Evolutionary conservation across 2,329 filamentous ascomycete species (phyloP).

Genomic region (Claviceps purpurea): DNA sequence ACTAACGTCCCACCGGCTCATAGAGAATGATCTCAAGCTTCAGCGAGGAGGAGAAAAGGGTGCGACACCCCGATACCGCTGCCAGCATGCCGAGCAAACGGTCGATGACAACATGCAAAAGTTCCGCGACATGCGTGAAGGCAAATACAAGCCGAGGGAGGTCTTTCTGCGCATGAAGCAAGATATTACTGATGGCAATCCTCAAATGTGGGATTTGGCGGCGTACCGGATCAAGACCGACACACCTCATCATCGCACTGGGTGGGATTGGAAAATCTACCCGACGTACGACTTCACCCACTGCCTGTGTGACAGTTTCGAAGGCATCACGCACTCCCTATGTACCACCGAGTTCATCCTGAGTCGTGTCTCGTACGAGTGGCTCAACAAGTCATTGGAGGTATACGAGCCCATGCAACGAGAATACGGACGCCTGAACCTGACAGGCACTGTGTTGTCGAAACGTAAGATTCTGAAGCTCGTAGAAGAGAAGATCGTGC

Average conservation of each 20-base stretch:
- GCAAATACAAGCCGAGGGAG: conserved; percentile 73
- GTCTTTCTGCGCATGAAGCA: conserved; percentile 91
- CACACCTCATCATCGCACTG: conserved; percentile 63
- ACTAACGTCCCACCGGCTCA: not conserved
- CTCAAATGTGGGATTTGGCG: conserved; percentile 92
- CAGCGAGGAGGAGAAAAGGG: conserved; percentile 69
- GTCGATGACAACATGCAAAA: conserved; percentile 66
- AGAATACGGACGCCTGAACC: conserved; percentile 55
- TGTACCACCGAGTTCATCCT: conserved; percentile 90
- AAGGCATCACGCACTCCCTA: conserved; percentile 80
- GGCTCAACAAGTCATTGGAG: conserved; percentile 66
- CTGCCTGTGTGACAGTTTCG: conserved; percentile 84
- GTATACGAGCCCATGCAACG: conserved; percentile 91
- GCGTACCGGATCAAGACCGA: conserved; percentile 73
- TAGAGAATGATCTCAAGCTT: conserved; percentile 65
- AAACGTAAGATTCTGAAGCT: conserved; percentile 76
- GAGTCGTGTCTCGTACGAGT: conserved; percentile 80
- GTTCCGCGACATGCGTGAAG: conserved; percentile 82
- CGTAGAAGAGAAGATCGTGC: conserved; percentile 64
- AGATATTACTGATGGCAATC: conserved; percentile 69
- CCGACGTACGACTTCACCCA: conserved; percentile 91
- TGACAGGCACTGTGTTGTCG: conserved; percentile 73
- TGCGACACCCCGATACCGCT: conserved; percentile 60
- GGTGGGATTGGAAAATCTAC: conserved; percentile 79
- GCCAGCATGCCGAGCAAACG: conserved; percentile 62